Base-by-base conservation (phyloP, 2,329 filamentous ascomycete species). In the Alternaria gansuensis region DNA sequence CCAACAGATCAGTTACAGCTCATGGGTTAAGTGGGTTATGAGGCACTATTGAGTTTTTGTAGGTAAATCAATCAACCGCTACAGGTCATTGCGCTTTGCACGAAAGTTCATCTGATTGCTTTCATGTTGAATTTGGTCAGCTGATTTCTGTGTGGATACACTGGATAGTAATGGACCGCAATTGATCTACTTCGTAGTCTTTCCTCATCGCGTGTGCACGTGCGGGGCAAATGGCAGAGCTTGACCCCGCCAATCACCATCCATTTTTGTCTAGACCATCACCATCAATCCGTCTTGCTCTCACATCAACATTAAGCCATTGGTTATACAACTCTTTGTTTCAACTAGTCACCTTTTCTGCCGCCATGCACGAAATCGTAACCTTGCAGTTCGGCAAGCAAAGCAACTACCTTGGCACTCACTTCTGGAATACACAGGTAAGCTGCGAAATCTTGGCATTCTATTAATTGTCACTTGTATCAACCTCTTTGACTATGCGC, bases 371-470 rank as follows among this genome's bases (percentile, higher is more conserved):
- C 79, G 95, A 99, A 79, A 92, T 98, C 62, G 84, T 99, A 62
- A 97, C 94, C 0, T 82, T 99, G 44, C 95, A 99, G 82, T 88
- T 98, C 60, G 95, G 95, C 41, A 90, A 96, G 75, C 88, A 91
- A 74, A 93, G 91, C 76, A 99, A 99, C 78, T 96, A 97, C 72
- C 82, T 96, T 23, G 93, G 90, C 29, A 96, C 93, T 0, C 95
- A 99, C 81, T 99, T 97, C 78, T 99, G 95, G 95, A 99, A 99
- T 72, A 84, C 91, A 5, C 94, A 97, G 83, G 91, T 92, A 77
- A 58, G 71, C 54, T 5, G 48, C 41, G 50, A 57, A 23, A 44
- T 33, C 33, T 41, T 36, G 23, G 29, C 41, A 34, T n/a, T 24
- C 13, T n/a, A 37, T 11, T 44, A 56, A 39, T 41, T 21, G 5